Base-by-base conservation (phyloP, 2,329 filamentous ascomycete species). In the Epichloe festucae region DNA sequence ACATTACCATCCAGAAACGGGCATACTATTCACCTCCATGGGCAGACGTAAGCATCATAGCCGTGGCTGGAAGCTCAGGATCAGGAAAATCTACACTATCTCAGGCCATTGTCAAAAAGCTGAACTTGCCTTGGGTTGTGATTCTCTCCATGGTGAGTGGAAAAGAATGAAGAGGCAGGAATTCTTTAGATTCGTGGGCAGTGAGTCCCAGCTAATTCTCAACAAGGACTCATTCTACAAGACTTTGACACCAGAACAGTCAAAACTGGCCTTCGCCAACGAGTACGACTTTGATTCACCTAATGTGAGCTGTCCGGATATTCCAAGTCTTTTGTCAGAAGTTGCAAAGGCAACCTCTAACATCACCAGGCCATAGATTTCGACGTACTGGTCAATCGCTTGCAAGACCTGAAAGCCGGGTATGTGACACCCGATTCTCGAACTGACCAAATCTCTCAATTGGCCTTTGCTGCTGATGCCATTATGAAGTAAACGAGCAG, bases 251-350 rank as follows among this genome's bases (percentile, higher is more conserved):
- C 75, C 82, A 2, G 89, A 90, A 62, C 76, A 93, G 63, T 91
- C 88, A 49, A 80, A 74, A 57, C 78, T 81, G 60, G 93, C 93
- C 0, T 95, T 96, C 68, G 72, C 73, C 54, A 96, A 95, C 64
- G 89, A 97, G 64, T 95, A 87, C 67, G 93, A 98, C 65, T 96
- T 98, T 70, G 93, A 98, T 66, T 84, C 90, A 8, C 93, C 93
- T 14, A 82, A 90, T 57, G 78, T 79, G 68, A 27, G 46, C 35
- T 19, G 31, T 3, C 27, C 34, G 8, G 2, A n/a, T 11, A 27
- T 8, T 5, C 17, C 8, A n/a, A n/a, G 5, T n/a, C 43, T 46
- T 35, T 19, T 5, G 11, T 23, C 21, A 38, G 10, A 35, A 23
- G 46, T 43, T 46, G 47, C 31, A n/a, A 45, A 17, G n/a, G n/a